phyloP scores from a whole-genome alignment of 2,329 filamentous ascomycete species.

The Aspergillus versicolor region DNA sequence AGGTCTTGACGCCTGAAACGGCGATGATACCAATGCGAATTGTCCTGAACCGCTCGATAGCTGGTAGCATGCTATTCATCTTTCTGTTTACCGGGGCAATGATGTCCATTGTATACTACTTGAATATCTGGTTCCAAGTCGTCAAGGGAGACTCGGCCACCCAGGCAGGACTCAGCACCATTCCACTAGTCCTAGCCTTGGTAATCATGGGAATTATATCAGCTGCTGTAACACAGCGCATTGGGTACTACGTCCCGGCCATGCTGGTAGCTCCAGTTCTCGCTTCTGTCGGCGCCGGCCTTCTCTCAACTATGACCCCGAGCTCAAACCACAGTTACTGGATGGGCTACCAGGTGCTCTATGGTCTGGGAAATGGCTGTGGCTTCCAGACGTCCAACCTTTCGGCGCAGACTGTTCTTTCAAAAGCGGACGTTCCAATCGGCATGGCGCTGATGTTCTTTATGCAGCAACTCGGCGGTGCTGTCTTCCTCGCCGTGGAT shows the following conservation, averaged over 20 bases:
- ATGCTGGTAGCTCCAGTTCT: neutral
- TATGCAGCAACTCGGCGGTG: conserved; percentile 37
- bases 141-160: conserved; percentile 11
- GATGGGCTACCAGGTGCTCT: conserved; percentile 15
- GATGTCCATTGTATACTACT: neutral
- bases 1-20: neutral
- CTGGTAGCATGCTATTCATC: neutral
- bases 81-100: neutral
- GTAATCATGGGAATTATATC: conserved; percentile 2
- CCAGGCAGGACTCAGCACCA: conserved; percentile 2
- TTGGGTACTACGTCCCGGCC: conserved; percentile 13
- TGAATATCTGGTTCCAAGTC: conserved; percentile 14
- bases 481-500: conserved; percentile 32
- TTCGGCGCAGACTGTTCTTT: conserved; percentile 20
- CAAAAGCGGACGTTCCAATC: conserved; percentile 32
- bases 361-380: conserved; percentile 10
- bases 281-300: conserved; percentile 3
- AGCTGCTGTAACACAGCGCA: neutral
- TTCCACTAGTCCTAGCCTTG: conserved; percentile 4
- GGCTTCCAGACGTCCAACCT: conserved; percentile 11
- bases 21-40: conserved; percentile 11
- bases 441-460: conserved; percentile 39
- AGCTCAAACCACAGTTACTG: conserved; percentile 9
- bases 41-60: conserved; percentile 9
- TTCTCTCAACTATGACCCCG: conserved; percentile 4